phyloP scores from a whole-genome alignment of 768 basidiomycete species.

The Hericium rajendrae region DNA sequence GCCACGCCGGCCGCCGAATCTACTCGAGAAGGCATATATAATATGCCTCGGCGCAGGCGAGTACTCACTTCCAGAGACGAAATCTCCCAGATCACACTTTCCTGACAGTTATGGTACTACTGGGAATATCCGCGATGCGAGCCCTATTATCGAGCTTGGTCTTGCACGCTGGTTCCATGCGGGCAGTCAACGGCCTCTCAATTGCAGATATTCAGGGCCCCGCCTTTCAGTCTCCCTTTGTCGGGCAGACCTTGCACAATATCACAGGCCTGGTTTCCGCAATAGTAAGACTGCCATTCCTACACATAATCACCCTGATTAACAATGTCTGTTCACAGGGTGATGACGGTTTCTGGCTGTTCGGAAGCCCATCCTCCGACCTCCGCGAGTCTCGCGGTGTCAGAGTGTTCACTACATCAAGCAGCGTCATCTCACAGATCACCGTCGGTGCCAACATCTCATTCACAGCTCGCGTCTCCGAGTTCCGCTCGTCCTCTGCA shows the following conservation, averaged over 20 bases:
- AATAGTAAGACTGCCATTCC: conserved; percentile 8
- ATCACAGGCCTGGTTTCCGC: conserved; percentile 20
- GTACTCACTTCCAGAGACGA: not conserved
- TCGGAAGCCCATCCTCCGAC: conserved; percentile 31
- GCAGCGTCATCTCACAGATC: conserved; percentile 23
- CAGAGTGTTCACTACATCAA: conserved; percentile 35
- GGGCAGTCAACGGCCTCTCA: not conserved
- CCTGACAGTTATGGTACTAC: not conserved
- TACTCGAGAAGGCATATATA: not conserved
- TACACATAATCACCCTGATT: not conserved
- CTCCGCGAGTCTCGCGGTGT: conserved; percentile 42
- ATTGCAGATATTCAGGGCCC: conserved; percentile 23
- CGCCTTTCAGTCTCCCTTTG: conserved; percentile 19
- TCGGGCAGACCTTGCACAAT: conserved; percentile 17
- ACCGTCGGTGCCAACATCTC: conserved; percentile 40
- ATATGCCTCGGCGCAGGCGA: not conserved
- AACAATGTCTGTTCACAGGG: conserved; percentile 21
- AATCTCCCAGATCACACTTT: not conserved
- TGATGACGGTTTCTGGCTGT: conserved; percentile 38
- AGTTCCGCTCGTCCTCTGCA: conserved; percentile 34
- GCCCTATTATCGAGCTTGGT: not conserved
- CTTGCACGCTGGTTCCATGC: not conserved
- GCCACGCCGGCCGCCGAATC: not conserved
- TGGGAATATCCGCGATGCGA: not conserved
- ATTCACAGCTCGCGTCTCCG: conserved; percentile 35